Conservation (phyloP, 371 early-diverging fungal species). For the Haplosporangium sp. region DNA sequence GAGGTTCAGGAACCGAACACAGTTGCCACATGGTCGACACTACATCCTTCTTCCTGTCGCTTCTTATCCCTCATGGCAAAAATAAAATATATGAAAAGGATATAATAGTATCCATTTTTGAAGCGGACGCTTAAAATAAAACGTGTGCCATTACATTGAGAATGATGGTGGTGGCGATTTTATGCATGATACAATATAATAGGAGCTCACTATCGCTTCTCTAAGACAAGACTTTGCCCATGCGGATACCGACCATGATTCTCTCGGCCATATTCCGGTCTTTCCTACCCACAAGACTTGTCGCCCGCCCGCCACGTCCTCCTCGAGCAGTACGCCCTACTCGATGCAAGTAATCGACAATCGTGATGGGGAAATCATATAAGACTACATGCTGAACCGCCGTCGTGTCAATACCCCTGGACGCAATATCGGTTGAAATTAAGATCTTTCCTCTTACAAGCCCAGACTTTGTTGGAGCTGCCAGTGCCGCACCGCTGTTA, state of each 20-base stretch:
- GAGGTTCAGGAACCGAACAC: too few relatives aligned
- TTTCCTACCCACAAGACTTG: conserved; percentile 81
- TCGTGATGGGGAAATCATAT: conserved; percentile 94
- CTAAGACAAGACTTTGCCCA: conserved; percentile 64
- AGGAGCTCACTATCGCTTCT: neutral
- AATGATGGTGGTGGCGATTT: neutral
- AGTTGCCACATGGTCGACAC: too few relatives aligned
- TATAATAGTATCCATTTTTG: too few relatives aligned
- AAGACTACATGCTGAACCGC: conserved; percentile 92
- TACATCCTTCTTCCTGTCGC: too few relatives aligned
- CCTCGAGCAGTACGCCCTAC: conserved; percentile 95
- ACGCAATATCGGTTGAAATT: conserved; percentile 96
- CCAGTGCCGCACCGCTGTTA: neutral
- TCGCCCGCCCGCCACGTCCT: conserved; percentile 88
- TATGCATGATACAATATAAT: neutral
- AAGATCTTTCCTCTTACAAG: conserved; percentile 62
- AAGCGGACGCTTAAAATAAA: too few relatives aligned
- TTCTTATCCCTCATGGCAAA: too few relatives aligned
- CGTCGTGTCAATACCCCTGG: conserved; percentile 93
- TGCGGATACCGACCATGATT: conserved; percentile 76
- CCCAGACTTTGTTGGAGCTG: neutral
- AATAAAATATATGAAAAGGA: too few relatives aligned
- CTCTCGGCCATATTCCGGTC: conserved; percentile 84
- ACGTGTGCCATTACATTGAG: neutral
- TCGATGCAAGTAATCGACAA: conserved; percentile 96